Evolutionary conservation across 129 eudicot species (phyloP).

Genomic region (Erigeron canadensis): DNA sequence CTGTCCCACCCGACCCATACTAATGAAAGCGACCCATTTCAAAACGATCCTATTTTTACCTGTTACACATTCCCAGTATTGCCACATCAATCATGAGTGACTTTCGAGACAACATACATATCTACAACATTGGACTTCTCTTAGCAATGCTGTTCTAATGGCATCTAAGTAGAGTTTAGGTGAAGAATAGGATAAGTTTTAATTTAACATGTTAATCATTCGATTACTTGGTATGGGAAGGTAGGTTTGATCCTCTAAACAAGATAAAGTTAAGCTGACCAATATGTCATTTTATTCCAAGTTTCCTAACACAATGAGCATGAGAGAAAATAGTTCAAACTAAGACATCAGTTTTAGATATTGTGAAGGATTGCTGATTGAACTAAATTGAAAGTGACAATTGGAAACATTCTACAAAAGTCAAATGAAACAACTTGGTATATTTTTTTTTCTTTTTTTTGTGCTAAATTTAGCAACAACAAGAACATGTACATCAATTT

Average conservation of each 20-base stretch:
- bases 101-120: background rate
- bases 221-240: background rate
- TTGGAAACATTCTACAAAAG: conserved; percentile 19
- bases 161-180: background rate
- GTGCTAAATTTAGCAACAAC: conserved; percentile 19
- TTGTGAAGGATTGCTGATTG: conserved; percentile 24
- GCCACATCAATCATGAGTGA: background rate
- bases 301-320: background rate
- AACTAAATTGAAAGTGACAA: conserved; percentile 31
- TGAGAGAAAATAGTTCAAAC: conserved; percentile 24
- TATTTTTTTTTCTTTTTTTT: conserved; percentile 14
- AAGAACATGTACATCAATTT: conserved; percentile 31
- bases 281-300: conserved; percentile 15
- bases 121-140: background rate
- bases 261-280: conserved; percentile 12
- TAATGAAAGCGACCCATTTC: background rate
- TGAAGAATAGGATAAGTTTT: background rate
- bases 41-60: background rate
- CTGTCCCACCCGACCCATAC: background rate
- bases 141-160: background rate
- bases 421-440: conserved; percentile 26
- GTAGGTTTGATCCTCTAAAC: background rate
- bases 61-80: background rate
- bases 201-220: background rate
- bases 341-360: conserved; percentile 25